Base-by-base conservation (phyloP, 73 alveolate species). In the Paramecium biaurelia region DNA sequence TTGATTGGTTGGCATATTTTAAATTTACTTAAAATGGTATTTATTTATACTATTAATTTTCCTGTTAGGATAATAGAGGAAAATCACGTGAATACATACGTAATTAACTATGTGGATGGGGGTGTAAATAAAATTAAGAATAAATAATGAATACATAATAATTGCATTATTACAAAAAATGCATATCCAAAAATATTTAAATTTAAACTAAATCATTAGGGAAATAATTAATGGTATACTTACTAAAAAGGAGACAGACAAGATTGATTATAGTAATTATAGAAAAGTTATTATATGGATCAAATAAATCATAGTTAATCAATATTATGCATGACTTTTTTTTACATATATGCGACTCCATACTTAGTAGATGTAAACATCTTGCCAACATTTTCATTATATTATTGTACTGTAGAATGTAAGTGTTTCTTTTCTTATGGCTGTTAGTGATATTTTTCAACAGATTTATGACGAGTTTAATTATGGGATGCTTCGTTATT, bases 351-450 rank as follows among this genome's bases (percentile, higher is more conserved):
- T 5, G 57, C 59, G 20, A 37, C 34, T 37, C 87, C 87, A 74
- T 74, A 74, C 87, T 74, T 74, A 15, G 63, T 37, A 10, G 87
- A 34, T 5, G 87, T 74, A 37, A 74, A 74, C 87, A 74, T 74
- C 35, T 74, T 74, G 18, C 87, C 87, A 15, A 74, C 87, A 74
- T 74, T 74, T 37, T 74, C 68, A 41, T 74, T 34, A 34, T 37
- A 74, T 34, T 74, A 7, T 41, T 74, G 18, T 12, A 74, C 87
- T 12, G 87, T 18, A 28, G 84, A 63, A 63, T 63, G 84, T 18
- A 53, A 0, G 3, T 53, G 26, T 53, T 53, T 53, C 30, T 53
- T 53, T 21, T 1, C 5, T 53, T 53, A n/a, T 53, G 20, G 8
- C 3, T 53, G 34, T 53, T 53, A 18, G 3, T 18, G 68, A 53